Base-by-base conservation (phyloP, 2,329 filamentous ascomycete genomes). In the Aureobasidium uvarum region DNA sequence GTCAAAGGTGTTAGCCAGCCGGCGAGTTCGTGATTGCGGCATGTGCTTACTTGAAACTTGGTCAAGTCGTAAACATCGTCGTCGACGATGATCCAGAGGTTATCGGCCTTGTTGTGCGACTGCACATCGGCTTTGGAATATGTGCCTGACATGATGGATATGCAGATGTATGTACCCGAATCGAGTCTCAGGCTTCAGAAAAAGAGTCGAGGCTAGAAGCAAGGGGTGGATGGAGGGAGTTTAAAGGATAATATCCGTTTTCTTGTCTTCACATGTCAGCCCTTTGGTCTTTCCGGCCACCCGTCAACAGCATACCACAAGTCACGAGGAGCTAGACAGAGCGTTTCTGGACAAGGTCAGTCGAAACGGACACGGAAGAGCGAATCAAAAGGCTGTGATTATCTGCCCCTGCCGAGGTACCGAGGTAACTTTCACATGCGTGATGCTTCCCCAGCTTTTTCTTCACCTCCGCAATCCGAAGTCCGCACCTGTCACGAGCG, bases 41-140 rank as follows among this genome's bases (percentile, higher is more conserved):
- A 11, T 28, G 3, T 10, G 43, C 33, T 43, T 36, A 63, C 60
- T 48, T 81, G 79, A 71, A 82, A 83, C 68, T 79, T 92, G 72
- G 92, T 96, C 72, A 98, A 77, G 75, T 99, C 94, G 78, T 96
- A 98, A 71, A 98, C 94, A 78, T 98, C 94, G 73, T 93, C 90
- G 71, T 98, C 94, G 70, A 98, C 87, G 70, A 96, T 86, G 74
- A 98, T 91, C 86, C 88, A 98, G 68, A 97, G 83, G 75, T 88
- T 89, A 74, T 92, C 87, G 52, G 88, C 79, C 81, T 94, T 96
- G 84, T 92, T 96, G 79, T 98, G 93, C 79, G 90, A 87, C 75
- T 93, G 88, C 69, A 99, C 94, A 76, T 97, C 93, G 81, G 85
- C 85, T 70, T 87, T 84, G 64, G 88, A 89, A 77, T 96, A 97